phyloP scores from a whole-genome alignment of 345 rosid species.

The Citrus sp. region DNA sequence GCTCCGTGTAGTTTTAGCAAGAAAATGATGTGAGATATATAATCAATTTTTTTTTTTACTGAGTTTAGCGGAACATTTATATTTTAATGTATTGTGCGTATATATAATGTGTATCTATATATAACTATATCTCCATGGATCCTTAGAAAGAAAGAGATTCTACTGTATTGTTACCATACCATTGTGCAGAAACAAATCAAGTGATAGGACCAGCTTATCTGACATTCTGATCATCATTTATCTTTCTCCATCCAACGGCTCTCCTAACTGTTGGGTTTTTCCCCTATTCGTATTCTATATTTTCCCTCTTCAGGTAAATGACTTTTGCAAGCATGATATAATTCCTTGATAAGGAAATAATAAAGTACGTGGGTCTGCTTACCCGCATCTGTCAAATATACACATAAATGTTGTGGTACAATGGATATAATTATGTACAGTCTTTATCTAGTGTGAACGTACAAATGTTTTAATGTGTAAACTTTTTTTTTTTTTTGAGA shows the following conservation, averaged over 20 bases:
- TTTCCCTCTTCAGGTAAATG: too few relatives aligned
- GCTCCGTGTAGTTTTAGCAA: neutral
- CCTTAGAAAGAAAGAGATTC: slow-evolving; percentile 1
- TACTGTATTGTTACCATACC: slow-evolving; percentile 16
- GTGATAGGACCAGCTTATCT: slow-evolving; percentile 14
- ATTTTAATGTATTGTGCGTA: too few relatives aligned
- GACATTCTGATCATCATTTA: neutral
- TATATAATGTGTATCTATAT: too few relatives aligned
- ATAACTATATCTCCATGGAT: neutral
- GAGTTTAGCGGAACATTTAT: slow-evolving; percentile 11
- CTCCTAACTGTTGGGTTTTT: neutral
- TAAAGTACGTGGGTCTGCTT: too few relatives aligned
- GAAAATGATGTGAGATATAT: neutral
- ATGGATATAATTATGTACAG: neutral
- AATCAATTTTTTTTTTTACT: neutral
- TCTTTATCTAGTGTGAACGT: neutral
- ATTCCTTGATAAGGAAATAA: too few relatives aligned
- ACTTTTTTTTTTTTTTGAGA: too few relatives aligned
- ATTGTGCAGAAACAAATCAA: slow-evolving; percentile 23
- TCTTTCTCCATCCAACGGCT: slow-evolving; percentile 2
- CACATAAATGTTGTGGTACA: neutral
- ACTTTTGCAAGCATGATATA: too few relatives aligned
- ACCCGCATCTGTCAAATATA: too few relatives aligned
- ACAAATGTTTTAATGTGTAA: neutral
- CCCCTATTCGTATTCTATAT: neutral